These are phyloP conservation scores for Leucogyrophana mollusca DNA, from an alignment of 768 basidiomycete species.

Conservation along the genomic window DNA sequence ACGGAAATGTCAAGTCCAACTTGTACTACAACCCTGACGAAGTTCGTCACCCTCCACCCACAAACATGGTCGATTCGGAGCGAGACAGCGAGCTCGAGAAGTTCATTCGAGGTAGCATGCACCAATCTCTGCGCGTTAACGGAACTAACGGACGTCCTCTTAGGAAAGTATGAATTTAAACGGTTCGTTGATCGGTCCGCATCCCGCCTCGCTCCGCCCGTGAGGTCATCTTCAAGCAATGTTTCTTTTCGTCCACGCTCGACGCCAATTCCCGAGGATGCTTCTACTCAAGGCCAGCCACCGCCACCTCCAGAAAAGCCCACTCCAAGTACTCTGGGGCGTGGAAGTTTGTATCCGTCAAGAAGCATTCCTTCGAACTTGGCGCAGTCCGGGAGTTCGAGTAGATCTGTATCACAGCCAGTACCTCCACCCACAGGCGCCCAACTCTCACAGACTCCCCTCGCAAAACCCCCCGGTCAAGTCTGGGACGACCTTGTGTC, in stretches of 20 bases:
- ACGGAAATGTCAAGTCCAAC: slow-evolving; percentile 84
- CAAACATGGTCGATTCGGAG: slow-evolving; percentile 73
- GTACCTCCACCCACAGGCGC: slow-evolving; percentile 11
- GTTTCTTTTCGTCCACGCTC: slow-evolving; percentile 15
- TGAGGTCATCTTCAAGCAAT: slow-evolving; percentile 35
- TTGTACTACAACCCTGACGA: slow-evolving; percentile 82
- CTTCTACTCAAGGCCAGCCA: slow-evolving; percentile 9
- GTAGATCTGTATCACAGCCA: slow-evolving; percentile 37
- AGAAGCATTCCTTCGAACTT: slow-evolving; percentile 10
- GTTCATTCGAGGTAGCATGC: slow-evolving; percentile 76
- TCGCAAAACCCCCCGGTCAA: slow-evolving; percentile 23
- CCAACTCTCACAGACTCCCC: slow-evolving; percentile 18
- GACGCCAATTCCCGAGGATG: slow-evolving; percentile 11
- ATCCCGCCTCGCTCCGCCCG: slow-evolving; percentile 42
- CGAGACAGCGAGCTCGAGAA: slow-evolving; percentile 89
- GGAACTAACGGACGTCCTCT: not conserved
- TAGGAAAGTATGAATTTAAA: slow-evolving; percentile 81
- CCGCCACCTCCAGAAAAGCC: slow-evolving; percentile 26
- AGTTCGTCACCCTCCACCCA: slow-evolving; percentile 74
- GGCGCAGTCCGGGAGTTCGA: slow-evolving; percentile 15
- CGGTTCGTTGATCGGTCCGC: slow-evolving; percentile 56
- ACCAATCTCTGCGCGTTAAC: not conserved
- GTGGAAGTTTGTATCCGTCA: slow-evolving; percentile 12
- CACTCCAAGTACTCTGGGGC: slow-evolving; percentile 4
- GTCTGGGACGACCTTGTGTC: slow-evolving; percentile 63